Percentiles rank a stretch among this genome's conserved stretches.
Evolutionary conservation across 176 grass and related monocot species (phyloP).

Genomic region (Hordeum marinum): DNA sequence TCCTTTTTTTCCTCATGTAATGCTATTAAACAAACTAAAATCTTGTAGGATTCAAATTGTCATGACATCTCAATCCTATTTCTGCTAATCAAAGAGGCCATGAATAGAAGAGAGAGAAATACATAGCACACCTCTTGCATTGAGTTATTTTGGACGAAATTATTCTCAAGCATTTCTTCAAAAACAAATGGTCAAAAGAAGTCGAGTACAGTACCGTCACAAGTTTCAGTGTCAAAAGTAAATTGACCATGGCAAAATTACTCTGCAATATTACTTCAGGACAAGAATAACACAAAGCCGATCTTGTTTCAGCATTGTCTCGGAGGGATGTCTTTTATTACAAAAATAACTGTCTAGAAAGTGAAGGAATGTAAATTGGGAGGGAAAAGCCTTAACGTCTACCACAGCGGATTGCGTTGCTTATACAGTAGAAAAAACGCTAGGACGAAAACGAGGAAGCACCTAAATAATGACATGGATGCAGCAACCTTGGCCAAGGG

Average conservation of each 20-base stretch:
- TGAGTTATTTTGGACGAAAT: background rate
- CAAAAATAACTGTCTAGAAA: conserved; percentile 13
- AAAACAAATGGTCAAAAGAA: background rate
- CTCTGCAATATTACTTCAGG: background rate
- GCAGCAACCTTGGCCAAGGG: conserved; percentile 23
- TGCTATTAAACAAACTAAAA: too few species aligned
- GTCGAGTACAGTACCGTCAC: background rate
- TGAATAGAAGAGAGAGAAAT: background rate
- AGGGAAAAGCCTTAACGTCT: background rate
- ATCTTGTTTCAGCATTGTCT: conserved; percentile 8
- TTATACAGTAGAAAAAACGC: background rate
- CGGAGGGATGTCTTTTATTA: background rate
- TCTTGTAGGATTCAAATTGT: too few species aligned
- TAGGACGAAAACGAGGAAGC: conserved; percentile 21
- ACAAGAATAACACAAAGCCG: background rate
- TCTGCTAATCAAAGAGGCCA: too few species aligned
- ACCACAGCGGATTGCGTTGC: background rate
- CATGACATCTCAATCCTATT: too few species aligned
- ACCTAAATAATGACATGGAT: conserved; percentile 31
- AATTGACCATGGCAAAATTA: background rate
- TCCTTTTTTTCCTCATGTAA: too few species aligned
- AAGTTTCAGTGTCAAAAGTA: background rate
- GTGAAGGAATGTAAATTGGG: background rate
- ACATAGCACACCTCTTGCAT: background rate
- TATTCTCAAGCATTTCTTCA: background rate